These are phyloP conservation scores for Pseudocercospora fuligena DNA, from an alignment of 2,329 filamentous ascomycete species.

Conservation along the genomic window DNA sequence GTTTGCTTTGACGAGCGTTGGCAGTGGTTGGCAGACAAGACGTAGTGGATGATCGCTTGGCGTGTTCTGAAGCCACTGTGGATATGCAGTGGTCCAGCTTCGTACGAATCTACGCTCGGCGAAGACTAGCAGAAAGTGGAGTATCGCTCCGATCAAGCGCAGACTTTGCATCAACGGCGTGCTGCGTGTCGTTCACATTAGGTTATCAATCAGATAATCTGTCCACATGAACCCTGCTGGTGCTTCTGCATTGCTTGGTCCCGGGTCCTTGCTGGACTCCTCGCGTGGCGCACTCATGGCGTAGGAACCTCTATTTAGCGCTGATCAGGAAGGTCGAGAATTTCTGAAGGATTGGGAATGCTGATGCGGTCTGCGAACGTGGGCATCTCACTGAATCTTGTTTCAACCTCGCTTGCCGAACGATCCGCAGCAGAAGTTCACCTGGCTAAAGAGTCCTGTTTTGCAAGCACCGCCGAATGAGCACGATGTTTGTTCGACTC, in stretches of 20 bases:
- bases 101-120: constrained; percentile 1
- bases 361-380: too few relatives aligned
- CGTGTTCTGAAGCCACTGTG: background rate
- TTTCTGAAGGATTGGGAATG: background rate
- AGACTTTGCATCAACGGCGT: constrained; percentile 1
- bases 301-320: background rate
- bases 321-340: background rate
- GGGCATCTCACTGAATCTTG: too few relatives aligned
- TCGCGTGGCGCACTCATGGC: background rate
- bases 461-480: too few relatives aligned
- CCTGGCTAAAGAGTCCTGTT: too few relatives aligned
- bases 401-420: too few relatives aligned
- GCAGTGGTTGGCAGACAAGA: too few relatives aligned
- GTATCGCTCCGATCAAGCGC: constrained; percentile 2
- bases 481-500: background rate
- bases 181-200: constrained; percentile 12
- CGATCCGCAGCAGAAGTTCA: too few relatives aligned
- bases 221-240: background rate
- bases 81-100: background rate
- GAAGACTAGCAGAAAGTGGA: constrained; percentile 10
- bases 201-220: constrained; percentile 21
- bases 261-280: background rate
- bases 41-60: background rate
- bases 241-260: background rate
- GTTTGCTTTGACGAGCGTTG: too few relatives aligned